Percentiles rank a stretch among this genome's conserved stretches.
Evolutionary conservation across 2,329 filamentous ascomycete genomes (phyloP).

Genomic region (Epichloe hybrida): DNA sequence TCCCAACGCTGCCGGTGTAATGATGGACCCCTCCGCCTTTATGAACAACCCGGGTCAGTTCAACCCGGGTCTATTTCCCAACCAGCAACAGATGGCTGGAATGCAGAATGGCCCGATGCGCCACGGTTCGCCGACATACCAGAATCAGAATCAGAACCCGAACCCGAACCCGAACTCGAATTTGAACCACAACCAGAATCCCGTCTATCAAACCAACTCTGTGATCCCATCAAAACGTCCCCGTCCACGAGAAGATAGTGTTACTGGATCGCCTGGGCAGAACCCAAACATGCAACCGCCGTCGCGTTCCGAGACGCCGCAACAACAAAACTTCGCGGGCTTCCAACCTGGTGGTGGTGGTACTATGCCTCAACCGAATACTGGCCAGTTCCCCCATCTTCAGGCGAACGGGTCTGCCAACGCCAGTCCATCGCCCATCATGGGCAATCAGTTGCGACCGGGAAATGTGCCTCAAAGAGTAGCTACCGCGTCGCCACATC

Average conservation of each 20-base stretch:
- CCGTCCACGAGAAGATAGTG: slow-evolving; percentile 68
- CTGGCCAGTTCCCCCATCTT: slow-evolving; percentile 61
- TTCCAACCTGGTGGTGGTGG: slow-evolving; percentile 54
- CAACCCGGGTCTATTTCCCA: slow-evolving; percentile 45
- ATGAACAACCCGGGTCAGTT: slow-evolving; percentile 48
- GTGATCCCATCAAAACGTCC: slow-evolving; percentile 85
- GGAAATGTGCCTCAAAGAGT: slow-evolving; percentile 66
- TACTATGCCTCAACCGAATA: slow-evolving; percentile 46
- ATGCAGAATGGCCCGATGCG: slow-evolving; percentile 78
- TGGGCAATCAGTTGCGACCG: slow-evolving; percentile 64
- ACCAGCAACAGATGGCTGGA: slow-evolving; percentile 38
- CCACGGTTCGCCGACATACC: slow-evolving; percentile 66
- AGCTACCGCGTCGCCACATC: slow-evolving; percentile 83
- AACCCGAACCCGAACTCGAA: slow-evolving; percentile 1
- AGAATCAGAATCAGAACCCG: slow-evolving; percentile 29
- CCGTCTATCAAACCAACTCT: slow-evolving; percentile 69
- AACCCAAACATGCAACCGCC: slow-evolving; percentile 60
- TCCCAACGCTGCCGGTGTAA: slow-evolving; percentile 39
- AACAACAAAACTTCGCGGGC: slow-evolving; percentile 58
- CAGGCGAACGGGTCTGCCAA: slow-evolving; percentile 69
- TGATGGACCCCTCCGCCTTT: slow-evolving; percentile 54
- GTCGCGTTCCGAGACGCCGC: slow-evolving; percentile 86
- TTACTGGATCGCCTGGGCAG: slow-evolving; percentile 69
- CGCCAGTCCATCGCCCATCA: slow-evolving; percentile 84
- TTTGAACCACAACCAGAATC: slow-evolving; percentile 14